Evolutionary conservation across 2,329 filamentous ascomycete species (phyloP).

Genomic region (Trichoderma pleuroti): DNA sequence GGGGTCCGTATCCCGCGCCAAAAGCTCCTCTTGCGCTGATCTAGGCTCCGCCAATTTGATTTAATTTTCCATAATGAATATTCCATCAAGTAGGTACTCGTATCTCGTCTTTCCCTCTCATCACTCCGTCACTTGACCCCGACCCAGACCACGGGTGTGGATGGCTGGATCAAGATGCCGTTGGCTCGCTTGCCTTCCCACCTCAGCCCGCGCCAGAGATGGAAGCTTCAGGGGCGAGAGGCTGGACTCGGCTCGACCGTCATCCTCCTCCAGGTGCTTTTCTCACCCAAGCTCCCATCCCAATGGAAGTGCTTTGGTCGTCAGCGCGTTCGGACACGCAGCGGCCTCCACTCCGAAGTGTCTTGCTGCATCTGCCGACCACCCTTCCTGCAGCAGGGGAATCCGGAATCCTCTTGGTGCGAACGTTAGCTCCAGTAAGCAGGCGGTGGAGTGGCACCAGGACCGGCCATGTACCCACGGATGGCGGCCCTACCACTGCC

Average conservation of each 20-base stretch:
- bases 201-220: slow-evolving; percentile 17
- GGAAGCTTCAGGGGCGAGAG: slow-evolving; percentile 12
- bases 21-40: background rate
- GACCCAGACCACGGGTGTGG: slow-evolving; percentile 4
- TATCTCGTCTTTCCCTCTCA: background rate
- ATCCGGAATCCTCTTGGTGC: background rate
- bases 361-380: slow-evolving; percentile 15
- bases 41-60: background rate
- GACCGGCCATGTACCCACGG: background rate
- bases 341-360: slow-evolving; percentile 16
- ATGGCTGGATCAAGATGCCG: slow-evolving; percentile 10
- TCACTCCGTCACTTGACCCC: slow-evolving; percentile 8
- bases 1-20: background rate
- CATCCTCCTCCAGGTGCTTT: slow-evolving; percentile 6
- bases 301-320: background rate
- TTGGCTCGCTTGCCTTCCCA: slow-evolving; percentile 9
- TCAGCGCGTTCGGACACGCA: slow-evolving; percentile 2
- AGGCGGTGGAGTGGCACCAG: slow-evolving; percentile 3
- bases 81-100: background rate
- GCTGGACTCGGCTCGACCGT: slow-evolving; percentile 17
- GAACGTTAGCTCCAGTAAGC: slow-evolving; percentile 4
- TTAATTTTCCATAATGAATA: background rate
- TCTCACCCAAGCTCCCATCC: background rate
- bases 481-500: background rate
- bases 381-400: slow-evolving; percentile 12